Base-by-base conservation (phyloP, 768 basidiomycete genomes). In the Exidia glandulosa region DNA sequence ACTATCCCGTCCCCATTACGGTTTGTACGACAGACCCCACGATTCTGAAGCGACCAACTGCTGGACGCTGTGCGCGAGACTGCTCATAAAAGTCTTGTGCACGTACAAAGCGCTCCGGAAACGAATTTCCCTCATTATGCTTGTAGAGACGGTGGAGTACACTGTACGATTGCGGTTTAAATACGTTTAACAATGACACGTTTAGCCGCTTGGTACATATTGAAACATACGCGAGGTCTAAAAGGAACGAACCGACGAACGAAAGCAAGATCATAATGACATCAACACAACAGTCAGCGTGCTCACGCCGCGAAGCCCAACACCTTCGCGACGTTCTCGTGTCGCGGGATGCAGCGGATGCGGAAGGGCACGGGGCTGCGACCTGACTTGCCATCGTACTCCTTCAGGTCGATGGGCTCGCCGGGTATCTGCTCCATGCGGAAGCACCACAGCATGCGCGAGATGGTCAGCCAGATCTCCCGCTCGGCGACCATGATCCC, bases 371-470 rank as follows among this genome's bases (percentile, higher is more conserved):
- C 66, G 0, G 78, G 79, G 3, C 75, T 75, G 36, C 78, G 73
- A 0, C 77, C 77, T 9, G 78, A 79, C 25, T 71, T 65, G 6
- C 77, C 79, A 59, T 78, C 77, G 59, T 79, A 79, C 61, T 78
- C 78, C 48, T 74, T 74, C 37, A 79, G 63, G 62, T 74, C 73
- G 58, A 79, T 78, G 0, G 75, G 75, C 55, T 79, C 73, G 16
- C 66, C 74, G 0, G 77, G 75, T 10, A 77, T 68, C 45, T 71
- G 68, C 41, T 72, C 70, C 65, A 79, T 73, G 32, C 64, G 71
- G 68, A 77, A 80, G 1, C 77, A 74, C 79, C 78, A 80, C 19
- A 79, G 70, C 69, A 81, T 71, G 27, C 74, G 73, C 2, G 78
- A 71, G 56, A 79, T 74, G 19, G 73, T 74, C 13, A 80, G 69